Evolutionary conservation across 768 basidiomycete species (phyloP).

Genomic region (Hemileccinum rubropunctum): DNA sequence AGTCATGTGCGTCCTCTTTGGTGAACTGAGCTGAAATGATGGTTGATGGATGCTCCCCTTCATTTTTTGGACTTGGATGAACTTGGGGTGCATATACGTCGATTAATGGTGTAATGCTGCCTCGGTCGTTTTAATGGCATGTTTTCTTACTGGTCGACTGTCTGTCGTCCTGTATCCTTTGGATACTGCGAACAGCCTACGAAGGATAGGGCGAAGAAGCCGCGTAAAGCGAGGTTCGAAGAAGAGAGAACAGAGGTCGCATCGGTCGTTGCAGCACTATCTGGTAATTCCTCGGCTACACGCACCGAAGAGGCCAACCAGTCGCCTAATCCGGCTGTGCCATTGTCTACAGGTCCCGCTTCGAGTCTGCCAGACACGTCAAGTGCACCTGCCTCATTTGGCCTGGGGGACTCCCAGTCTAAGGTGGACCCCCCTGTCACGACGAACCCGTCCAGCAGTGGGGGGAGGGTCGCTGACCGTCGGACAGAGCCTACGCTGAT

Average conservation of each 20-base stretch:
- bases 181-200: conserved; percentile 54
- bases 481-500: conserved; percentile 35
- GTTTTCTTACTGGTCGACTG: conserved; percentile 17
- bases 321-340: not conserved
- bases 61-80: conserved; percentile 10
- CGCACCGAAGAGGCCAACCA: not conserved
- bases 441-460: not conserved
- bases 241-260: conserved; percentile 5
- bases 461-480: conserved; percentile 26
- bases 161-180: not conserved
- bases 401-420: not conserved
- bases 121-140: conserved; percentile 26
- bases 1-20: conserved; percentile 86
- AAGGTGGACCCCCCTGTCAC: not conserved
- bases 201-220: conserved; percentile 68
- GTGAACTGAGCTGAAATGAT: conserved; percentile 49
- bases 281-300: not conserved
- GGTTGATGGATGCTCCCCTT: conserved; percentile 37
- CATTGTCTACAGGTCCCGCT: conserved; percentile 3
- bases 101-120: conserved; percentile 33
- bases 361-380: conserved; percentile 1
- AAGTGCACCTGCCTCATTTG: not conserved
- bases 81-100: conserved; percentile 25
- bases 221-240: conserved; percentile 43
- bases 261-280: not conserved